A percentile compares a stretch with the other conserved stretches of the same genome.
Conservation (phyloP, 768 basidiomycete species). For the Hygrocybe punicea region DNA sequence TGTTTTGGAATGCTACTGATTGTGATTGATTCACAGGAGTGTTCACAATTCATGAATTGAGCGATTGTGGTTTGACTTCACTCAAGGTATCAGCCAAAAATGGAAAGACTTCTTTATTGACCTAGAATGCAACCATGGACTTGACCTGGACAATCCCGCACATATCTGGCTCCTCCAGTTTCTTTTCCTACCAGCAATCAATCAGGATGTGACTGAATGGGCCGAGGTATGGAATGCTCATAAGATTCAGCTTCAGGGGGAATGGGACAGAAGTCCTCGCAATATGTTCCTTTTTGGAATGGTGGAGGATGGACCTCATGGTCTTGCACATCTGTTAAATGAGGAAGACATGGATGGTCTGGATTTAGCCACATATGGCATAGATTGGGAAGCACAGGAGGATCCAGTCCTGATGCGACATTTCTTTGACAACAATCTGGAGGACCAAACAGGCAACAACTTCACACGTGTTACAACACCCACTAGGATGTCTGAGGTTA, state of each 20-base stretch:
- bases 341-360: no score
- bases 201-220: conserved; percentile 32
- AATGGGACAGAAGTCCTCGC: conserved; percentile 18
- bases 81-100: conserved; percentile 31
- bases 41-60: conserved; percentile 43
- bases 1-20: neutral
- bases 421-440: conserved; percentile 11
- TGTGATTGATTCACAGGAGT: conserved; percentile 21
- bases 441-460: conserved; percentile 7
- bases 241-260: conserved; percentile 17
- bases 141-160: conserved; percentile 21
- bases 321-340: no score
- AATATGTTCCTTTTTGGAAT: conserved; percentile 35
- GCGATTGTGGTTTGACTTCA: conserved; percentile 40
- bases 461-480: no score
- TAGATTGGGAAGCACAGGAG: no score
- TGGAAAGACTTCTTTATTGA: conserved; percentile 39
- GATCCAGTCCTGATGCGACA: conserved; percentile 11
- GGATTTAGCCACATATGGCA: conserved; percentile 10
- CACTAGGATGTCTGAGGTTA: no score
- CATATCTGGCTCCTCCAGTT: conserved; percentile 43
- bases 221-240: conserved; percentile 37
- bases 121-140: conserved; percentile 29
- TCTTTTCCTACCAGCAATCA: conserved; percentile 34
- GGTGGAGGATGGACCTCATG: conserved; percentile 28